A percentile compares a stretch with the other conserved stretches of the same genome.
Conservation (phyloP, 805 yeast species). For the Lipomyces chichibuensis region DNA sequence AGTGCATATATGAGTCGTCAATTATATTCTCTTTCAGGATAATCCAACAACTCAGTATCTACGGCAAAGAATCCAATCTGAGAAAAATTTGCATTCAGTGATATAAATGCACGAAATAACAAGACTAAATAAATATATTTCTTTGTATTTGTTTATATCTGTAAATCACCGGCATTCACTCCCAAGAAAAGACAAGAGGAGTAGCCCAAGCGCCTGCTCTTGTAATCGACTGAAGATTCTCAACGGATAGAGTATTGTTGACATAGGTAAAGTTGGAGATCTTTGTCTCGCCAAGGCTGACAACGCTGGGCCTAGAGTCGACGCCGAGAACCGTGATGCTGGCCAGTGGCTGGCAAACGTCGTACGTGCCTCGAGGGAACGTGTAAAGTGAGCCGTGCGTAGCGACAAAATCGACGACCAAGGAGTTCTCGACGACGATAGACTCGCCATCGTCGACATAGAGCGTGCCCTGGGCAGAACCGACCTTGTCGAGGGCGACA, state of each 20-base stretch:
- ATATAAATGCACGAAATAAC: no score
- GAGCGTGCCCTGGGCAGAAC: constrained; percentile 54
- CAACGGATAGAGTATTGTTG: neutral
- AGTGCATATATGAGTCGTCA: no score
- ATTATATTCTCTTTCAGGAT: no score
- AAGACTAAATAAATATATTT: no score
- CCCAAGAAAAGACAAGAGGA: constrained; percentile 4
- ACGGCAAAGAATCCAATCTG: no score
- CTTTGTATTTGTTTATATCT: neutral
- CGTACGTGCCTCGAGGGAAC: neutral
- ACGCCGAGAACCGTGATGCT: constrained; percentile 18
- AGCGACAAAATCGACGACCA: constrained; percentile 9
- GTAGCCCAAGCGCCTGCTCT: neutral
- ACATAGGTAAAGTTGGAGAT: constrained; percentile 6
- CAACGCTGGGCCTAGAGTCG: constrained; percentile 5
- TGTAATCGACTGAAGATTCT: constrained; percentile 1
- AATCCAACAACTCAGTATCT: no score
- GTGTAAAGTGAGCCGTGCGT: neutral
- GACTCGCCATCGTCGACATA: constrained; percentile 81
- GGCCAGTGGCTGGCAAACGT: constrained; percentile 11
- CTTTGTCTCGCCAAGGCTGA: constrained; percentile 1
- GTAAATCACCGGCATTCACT: neutral
- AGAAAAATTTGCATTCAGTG: no score
- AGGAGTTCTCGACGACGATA: neutral
- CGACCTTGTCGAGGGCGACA: constrained; percentile 54